These are phyloP conservation scores for Spizellomyces punctatus DNA, from an alignment of 192 early-diverging fungal species.

Conservation along the genomic window DNA sequence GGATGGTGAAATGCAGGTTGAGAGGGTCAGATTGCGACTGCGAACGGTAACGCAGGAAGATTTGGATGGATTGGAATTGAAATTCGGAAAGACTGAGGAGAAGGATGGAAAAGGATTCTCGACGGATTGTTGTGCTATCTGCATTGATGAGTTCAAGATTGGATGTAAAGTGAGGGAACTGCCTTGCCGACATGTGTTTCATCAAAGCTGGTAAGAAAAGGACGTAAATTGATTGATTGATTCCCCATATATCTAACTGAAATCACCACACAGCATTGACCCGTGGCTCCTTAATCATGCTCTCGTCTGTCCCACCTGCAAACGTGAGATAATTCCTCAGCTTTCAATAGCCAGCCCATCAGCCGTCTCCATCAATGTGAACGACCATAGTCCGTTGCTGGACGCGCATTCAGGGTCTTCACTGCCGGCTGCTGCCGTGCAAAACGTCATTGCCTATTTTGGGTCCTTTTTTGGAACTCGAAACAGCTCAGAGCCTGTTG, in stretches of 20 bases:
- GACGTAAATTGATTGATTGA: not conserved
- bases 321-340: slow-evolving; percentile 38
- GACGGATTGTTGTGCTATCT: slow-evolving; percentile 50
- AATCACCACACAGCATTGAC: slow-evolving; percentile 39
- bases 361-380: not conserved
- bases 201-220: slow-evolving; percentile 37
- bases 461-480: no score
- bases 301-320: slow-evolving; percentile 55
- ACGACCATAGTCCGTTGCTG: not conserved
- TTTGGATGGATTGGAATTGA: slow-evolving; percentile 9
- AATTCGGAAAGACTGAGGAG: not conserved
- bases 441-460: no score
- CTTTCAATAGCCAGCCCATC: not conserved
- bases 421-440: no score
- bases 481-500: no score
- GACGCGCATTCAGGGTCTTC: no score
- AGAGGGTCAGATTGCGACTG: slow-evolving; percentile 29
- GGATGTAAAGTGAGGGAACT: slow-evolving; percentile 43
- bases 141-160: slow-evolving; percentile 50
- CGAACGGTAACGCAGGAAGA: slow-evolving; percentile 28
- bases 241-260: not conserved
- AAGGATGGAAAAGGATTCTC: not conserved
- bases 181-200: slow-evolving; percentile 53
- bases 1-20: slow-evolving; percentile 29
- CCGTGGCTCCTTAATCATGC: slow-evolving; percentile 54